Evolutionary conservation across 2,329 filamentous ascomycete genomes (phyloP), one percentile per base, ranked within the genome.

Genomic region (Coniochaeta prunicola): DNA sequence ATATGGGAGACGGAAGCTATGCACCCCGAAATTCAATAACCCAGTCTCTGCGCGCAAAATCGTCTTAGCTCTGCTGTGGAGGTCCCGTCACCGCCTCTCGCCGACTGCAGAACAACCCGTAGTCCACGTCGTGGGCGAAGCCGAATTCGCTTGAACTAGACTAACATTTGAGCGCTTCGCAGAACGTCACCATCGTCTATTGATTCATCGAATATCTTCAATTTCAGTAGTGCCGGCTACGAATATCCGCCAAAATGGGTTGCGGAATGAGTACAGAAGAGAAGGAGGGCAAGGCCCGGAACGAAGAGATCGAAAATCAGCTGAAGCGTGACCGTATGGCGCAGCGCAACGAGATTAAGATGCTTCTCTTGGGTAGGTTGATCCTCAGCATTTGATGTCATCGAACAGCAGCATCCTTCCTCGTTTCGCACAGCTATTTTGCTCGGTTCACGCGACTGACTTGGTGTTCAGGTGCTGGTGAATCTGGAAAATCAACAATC

Each of bases 301-400:
- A 99, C 76, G 94, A 99, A 84, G 93, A 97, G 86, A 99, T 99
- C 73, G 94, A 99, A 80, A 97, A 97, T 76, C 93, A 97, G 82
- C 82, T 97, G 74, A 97, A 97, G 86, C 86, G 91, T 76, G 94
- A 99, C 74, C 96, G 96, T 80, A 90, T 97, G 90, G 89, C 96
- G 83, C 92, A 97, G 81, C 89, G 93, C 70, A 99, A 99, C 69
- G 94, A 99, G 80, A 99, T 99, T 82, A 99, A 99, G 86, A 97
- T 99, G 94, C 83, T 99, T 69, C 85, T 99, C 70, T 88, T 99
- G 70, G 94, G 94, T 97, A 85, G 73, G 87, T 81, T 61, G 65
- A 57, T 58, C 13, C 56, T 36, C 19, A 17, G n/a, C 21, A 13
- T 38, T 26, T 42, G 15, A 24, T n/a, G 26, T 24, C 19, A n/a